phyloP scores from a whole-genome alignment of 352 stramenopile species.

The Globisporangium iwayamae region DNA sequence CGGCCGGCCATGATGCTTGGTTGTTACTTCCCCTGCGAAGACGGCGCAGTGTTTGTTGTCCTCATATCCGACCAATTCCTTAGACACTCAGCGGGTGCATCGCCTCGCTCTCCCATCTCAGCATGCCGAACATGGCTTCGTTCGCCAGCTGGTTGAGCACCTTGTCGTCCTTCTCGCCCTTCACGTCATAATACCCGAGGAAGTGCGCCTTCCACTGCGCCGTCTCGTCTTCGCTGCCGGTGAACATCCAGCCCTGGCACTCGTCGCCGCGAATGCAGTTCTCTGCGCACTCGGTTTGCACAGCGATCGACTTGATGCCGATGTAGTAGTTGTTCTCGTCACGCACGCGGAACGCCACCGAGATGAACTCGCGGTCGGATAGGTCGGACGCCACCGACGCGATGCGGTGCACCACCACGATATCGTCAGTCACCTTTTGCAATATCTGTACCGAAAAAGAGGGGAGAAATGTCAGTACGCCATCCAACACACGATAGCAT shows the following conservation, averaged over 20 bases:
- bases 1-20: neutral
- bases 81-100: slow-evolving; percentile 80
- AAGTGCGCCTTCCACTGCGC: slow-evolving; percentile 76
- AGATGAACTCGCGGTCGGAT: slow-evolving; percentile 77
- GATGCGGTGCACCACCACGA: slow-evolving; percentile 77
- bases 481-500: neutral
- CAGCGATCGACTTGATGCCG: slow-evolving; percentile 66
- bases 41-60: neutral
- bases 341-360: slow-evolving; percentile 66
- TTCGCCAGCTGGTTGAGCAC: slow-evolving; percentile 80
- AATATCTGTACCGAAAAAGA: slow-evolving; percentile 33
- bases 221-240: slow-evolving; percentile 58
- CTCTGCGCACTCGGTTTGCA: slow-evolving; percentile 66
- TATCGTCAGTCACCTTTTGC: slow-evolving; percentile 83
- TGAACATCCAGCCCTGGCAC: slow-evolving; percentile 83
- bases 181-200: slow-evolving; percentile 79
- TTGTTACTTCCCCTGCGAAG: neutral
- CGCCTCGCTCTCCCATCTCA: slow-evolving; percentile 83
- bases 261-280: slow-evolving; percentile 82
- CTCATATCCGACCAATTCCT: neutral
- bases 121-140: slow-evolving; percentile 83
- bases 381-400: slow-evolving; percentile 68
- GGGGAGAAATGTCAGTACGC: slow-evolving; percentile 3
- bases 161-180: slow-evolving; percentile 83
- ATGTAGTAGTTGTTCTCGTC: slow-evolving; percentile 81